phyloP scores from a whole-genome alignment of 2,329 filamentous ascomycete species.

The Lecanicillium sp. region DNA sequence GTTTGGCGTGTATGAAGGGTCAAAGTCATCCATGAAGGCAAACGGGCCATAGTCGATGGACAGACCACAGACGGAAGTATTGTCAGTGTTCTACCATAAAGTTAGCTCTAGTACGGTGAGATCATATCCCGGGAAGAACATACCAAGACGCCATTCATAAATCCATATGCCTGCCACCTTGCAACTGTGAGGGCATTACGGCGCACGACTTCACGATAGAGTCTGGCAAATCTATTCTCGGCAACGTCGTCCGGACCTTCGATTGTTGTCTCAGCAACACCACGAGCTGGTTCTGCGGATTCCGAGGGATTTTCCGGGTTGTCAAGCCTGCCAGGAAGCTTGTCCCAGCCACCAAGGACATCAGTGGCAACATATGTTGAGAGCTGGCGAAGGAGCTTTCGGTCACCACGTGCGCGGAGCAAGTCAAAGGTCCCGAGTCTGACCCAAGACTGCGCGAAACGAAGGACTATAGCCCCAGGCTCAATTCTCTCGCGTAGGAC shows the following conservation, averaged over 20 bases:
- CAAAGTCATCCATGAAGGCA: conserved; percentile 95
- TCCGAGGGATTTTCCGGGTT: conserved; percentile 39
- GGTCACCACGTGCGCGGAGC: conserved; percentile 72
- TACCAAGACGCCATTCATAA: conserved; percentile 88
- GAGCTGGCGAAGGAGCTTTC: conserved; percentile 62
- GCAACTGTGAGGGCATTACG: conserved; percentile 85
- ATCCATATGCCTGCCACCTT: conserved; percentile 96
- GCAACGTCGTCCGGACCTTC: conserved; percentile 60
- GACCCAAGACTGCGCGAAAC: conserved; percentile 88
- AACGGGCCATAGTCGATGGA: conserved; percentile 95
- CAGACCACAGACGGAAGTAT: conserved; percentile 83
- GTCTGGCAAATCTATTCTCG: conserved; percentile 78
- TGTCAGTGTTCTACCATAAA: conserved; percentile 68
- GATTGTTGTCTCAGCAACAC: conserved; percentile 46
- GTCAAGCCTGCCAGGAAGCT: conserved; percentile 55
- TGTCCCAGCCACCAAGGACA: conserved; percentile 81
- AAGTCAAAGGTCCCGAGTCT: conserved; percentile 94
- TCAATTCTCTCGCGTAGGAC: conserved; percentile 76
- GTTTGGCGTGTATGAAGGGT: conserved; percentile 90
- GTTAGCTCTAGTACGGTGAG: conserved; percentile 12
- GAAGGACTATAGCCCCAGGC: conserved; percentile 83
- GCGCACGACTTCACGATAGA: conserved; percentile 81
- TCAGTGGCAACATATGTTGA: conserved; percentile 81
- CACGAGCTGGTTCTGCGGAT: conserved; percentile 36
- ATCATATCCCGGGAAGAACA: conserved; percentile 4